Evolutionary conservation across 1,139 yeast species (phyloP).

Genomic region (Taphrina wiesneri): DNA sequence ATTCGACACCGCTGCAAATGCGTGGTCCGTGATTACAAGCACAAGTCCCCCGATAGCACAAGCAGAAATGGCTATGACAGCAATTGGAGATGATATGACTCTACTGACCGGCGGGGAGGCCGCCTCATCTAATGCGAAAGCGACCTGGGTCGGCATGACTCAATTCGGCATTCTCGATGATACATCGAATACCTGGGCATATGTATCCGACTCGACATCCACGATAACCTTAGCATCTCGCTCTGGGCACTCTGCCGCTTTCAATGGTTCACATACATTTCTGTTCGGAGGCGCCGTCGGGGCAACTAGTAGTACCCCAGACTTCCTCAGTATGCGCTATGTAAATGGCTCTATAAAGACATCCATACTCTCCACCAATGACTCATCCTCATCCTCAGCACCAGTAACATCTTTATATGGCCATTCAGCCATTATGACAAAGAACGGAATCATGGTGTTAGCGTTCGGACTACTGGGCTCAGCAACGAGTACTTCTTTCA

Average conservation of each 20-base stretch:
- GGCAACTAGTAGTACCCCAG: neutral
- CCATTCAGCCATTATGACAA: constrained; percentile 26
- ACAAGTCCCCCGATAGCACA: constrained; percentile 27
- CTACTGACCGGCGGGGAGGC: constrained; percentile 27
- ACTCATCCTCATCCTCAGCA: neutral
- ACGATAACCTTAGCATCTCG: neutral
- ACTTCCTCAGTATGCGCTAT: constrained; percentile 12
- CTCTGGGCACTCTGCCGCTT: constrained; percentile 28
- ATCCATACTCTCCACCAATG: neutral
- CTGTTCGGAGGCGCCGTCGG: constrained; percentile 23
- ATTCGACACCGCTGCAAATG: neutral
- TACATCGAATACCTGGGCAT: constrained; percentile 17
- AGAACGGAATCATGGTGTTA: constrained; percentile 27
- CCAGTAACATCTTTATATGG: constrained; percentile 14
- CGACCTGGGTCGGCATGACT: constrained; percentile 29
- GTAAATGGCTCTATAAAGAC: neutral
- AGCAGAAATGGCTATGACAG: constrained; percentile 27
- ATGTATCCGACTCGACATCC: constrained; percentile 6
- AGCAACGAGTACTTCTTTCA: constrained; percentile 15
- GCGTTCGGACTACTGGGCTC: constrained; percentile 16
- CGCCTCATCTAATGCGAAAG: constrained; percentile 12
- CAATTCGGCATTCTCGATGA: constrained; percentile 11
- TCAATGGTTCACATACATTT: constrained; percentile 25
- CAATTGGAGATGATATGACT: neutral
- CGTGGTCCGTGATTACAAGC: constrained; percentile 3